These are phyloP conservation scores for Fusarium udum DNA, from an alignment of 2,329 filamentous ascomycete genomes.

Conservation along the genomic window DNA sequence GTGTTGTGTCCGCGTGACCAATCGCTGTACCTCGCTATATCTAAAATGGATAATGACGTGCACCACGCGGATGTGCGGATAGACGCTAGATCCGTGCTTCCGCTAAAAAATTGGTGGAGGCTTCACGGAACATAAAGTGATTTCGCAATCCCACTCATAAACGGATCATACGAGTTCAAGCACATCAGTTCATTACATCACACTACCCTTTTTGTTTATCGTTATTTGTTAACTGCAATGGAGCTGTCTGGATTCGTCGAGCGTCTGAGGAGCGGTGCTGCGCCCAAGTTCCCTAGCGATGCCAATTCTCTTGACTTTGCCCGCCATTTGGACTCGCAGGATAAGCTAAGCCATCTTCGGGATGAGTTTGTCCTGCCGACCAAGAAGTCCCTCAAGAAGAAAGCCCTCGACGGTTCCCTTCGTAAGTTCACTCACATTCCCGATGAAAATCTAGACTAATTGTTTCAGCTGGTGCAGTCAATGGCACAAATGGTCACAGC, in stretches of 20 bases:
- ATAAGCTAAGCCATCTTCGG: slow-evolving; percentile 69
- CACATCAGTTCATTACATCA: not conserved
- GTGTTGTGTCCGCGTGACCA: slow-evolving; percentile 18
- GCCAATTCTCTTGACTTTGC: slow-evolving; percentile 61
- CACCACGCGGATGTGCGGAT: slow-evolving; percentile 44
- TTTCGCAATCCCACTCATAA: slow-evolving; percentile 35
- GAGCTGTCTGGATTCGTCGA: slow-evolving; percentile 52
- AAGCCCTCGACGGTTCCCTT: slow-evolving; percentile 59
- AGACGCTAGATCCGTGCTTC: slow-evolving; percentile 10
- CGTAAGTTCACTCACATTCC: slow-evolving; percentile 43
- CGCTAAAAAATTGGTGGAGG: slow-evolving; percentile 4
- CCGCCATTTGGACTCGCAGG: slow-evolving; percentile 64
- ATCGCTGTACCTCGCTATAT: slow-evolving; percentile 1
- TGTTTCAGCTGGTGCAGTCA: slow-evolving; percentile 8
- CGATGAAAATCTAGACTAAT: not conserved
- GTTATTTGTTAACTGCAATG: slow-evolving; percentile 41
- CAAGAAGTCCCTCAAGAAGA: slow-evolving; percentile 74
- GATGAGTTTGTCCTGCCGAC: slow-evolving; percentile 82
- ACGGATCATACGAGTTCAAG: slow-evolving; percentile 38
- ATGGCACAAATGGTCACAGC: slow-evolving; percentile 25
- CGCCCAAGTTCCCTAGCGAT: slow-evolving; percentile 57
- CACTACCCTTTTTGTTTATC: not conserved
- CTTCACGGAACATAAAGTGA: slow-evolving; percentile 42
- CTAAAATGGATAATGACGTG: slow-evolving; percentile 36
- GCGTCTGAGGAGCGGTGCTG: slow-evolving; percentile 53